Evolutionary conservation across 331 rosid genomes (phyloP), one percentile per base, ranked within the genome.

Genomic region (Pyrus hybrid): DNA sequence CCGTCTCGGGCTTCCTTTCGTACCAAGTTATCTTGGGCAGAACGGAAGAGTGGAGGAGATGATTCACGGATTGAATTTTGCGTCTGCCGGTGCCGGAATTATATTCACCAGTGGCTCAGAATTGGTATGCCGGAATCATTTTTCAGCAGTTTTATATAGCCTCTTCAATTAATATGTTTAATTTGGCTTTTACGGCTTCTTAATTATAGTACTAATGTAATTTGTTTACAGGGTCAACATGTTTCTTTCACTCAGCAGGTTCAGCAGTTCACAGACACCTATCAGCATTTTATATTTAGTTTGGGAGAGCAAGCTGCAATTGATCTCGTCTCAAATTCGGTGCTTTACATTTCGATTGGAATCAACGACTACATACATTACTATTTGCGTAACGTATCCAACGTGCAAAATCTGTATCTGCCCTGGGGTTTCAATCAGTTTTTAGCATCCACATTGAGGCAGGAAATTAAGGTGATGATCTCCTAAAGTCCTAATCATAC

Each of bases 71-170:
- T 88, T 94, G 13, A 94, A 92, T 83, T 94, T 86, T 45, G 97
- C 97, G 58, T 94, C 99, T 66, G 99, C 99, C 43, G 96, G 89
- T 22, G 99, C 99, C 29, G 97, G 99, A 60, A 82, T 94, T 51
- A 92, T 94, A 72, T 86, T 86, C 85, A 77, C 91, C 2, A 92
- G 91, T 74, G 99, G 99, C 10, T 88, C 96, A 29, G 97, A 93
- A 76, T 87, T 91, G 96, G 98, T 91, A 37, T 37, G 45, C 45
- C 3, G 45, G 45, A 37, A 9, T 37, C 45, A 37, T 37, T 9
- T 37, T 37, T 37, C 45, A 37, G 45, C 45, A 37, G 45, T 37
- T 37, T 37, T 37, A 37, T 37, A 3, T 37, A 37, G 45, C 3
- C 35, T 62, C 25, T 60, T 35, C 23, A 30, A 7, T 71, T 14